phyloP scores from a whole-genome alignment of 441 rosid genomes.

The Flueggea neowawraea region DNA sequence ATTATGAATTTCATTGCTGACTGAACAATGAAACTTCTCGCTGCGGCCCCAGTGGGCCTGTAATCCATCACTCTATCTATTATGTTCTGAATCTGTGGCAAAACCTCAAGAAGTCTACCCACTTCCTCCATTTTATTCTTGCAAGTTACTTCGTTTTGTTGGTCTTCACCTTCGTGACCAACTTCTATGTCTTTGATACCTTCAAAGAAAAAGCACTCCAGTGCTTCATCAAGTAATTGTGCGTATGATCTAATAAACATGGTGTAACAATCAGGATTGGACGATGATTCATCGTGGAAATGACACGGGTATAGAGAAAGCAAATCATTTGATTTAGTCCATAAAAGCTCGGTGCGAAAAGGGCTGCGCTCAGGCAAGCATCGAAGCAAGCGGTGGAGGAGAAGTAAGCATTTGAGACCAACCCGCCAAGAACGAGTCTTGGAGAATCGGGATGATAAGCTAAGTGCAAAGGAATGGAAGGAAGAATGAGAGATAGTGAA shows the following conservation, averaged over 20 bases:
- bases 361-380: constrained; percentile 37
- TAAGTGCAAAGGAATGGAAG: constrained; percentile 30
- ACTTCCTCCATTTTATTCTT: constrained; percentile 24
- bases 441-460: constrained; percentile 37
- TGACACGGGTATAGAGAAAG: constrained; percentile 38
- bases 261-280: constrained; percentile 33
- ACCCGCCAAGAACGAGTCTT: constrained; percentile 50
- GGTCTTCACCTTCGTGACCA: constrained; percentile 1
- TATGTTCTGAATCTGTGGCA: constrained; percentile 42
- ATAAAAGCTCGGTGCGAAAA: constrained; percentile 31
- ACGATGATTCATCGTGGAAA: constrained; percentile 48
- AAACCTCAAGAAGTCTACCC: constrained; percentile 23
- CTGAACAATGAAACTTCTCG: constrained; percentile 26
- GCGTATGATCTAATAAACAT: constrained; percentile 37
- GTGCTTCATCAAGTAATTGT: constrained; percentile 38
- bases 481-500: constrained; percentile 41
- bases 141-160: background rate
- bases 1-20: constrained; percentile 42
- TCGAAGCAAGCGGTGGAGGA: constrained; percentile 44
- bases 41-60: constrained; percentile 27
- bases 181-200: constrained; percentile 4
- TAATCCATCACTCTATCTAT: constrained; percentile 50
- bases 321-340: constrained; percentile 28
- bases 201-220: constrained; percentile 23
- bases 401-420: constrained; percentile 51